These are phyloP conservation scores for Penicillium oxalicum DNA, from an alignment of 2,329 filamentous ascomycete genomes.

Conservation along the genomic window DNA sequence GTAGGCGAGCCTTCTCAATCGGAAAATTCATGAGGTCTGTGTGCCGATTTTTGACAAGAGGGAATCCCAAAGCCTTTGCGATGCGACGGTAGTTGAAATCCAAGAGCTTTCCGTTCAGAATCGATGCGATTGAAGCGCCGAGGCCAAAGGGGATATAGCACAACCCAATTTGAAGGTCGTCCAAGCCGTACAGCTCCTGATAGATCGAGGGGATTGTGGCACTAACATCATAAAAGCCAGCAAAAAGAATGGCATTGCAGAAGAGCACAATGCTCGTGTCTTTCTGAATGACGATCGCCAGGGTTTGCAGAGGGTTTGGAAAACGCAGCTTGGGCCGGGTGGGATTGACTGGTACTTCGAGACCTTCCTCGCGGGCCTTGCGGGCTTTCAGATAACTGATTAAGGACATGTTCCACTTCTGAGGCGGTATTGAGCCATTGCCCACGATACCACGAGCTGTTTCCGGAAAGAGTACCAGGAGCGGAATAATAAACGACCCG, in stretches of 20 bases:
- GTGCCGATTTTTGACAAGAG: constrained; percentile 29
- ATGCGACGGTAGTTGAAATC: constrained; percentile 42
- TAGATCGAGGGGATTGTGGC: constrained; percentile 37
- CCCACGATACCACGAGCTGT: constrained; percentile 36
- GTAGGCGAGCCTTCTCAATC: constrained; percentile 40
- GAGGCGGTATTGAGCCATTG: constrained; percentile 33
- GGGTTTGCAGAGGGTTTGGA: constrained; percentile 36
- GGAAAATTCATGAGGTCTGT: constrained; percentile 38
- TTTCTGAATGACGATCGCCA: constrained; percentile 30
- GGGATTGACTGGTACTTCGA: constrained; percentile 4
- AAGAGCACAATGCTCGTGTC: constrained; percentile 36
- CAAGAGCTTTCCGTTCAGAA: constrained; percentile 36
- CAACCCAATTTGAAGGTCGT: constrained; percentile 39
- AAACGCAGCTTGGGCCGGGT: constrained; percentile 22
- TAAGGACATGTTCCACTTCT: constrained; percentile 34
- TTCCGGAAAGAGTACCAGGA: constrained; percentile 34
- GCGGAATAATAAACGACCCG: constrained; percentile 32
- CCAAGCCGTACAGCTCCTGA: constrained; percentile 33
- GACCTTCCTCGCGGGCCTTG: constrained; percentile 14
- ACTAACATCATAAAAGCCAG: constrained; percentile 40
- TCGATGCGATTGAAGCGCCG: constrained; percentile 36
- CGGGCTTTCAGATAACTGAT: constrained; percentile 24
- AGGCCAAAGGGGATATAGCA: constrained; percentile 41
- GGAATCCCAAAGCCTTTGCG: constrained; percentile 27
- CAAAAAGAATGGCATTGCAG: constrained; percentile 34